A percentile compares a stretch with the other conserved stretches of the same genome.
phyloP scores from a whole-genome alignment of 257 asterid genomes.

The Fraxinus cuspidata region DNA sequence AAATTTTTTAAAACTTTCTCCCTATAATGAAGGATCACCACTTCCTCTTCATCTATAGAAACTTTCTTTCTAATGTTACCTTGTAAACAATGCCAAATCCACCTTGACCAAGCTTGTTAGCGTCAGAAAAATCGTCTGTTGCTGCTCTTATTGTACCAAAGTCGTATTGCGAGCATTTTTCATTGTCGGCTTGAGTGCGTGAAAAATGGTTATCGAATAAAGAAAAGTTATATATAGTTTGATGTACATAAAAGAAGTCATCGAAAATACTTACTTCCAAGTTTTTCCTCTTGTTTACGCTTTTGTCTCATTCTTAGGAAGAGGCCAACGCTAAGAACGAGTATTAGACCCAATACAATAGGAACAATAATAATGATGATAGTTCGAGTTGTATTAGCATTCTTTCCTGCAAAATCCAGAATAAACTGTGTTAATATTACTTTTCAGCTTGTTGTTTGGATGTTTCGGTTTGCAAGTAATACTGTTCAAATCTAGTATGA shows the following conservation, averaged over 20 bases:
- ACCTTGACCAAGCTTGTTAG: conserved; percentile 39
- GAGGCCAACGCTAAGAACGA: conserved; percentile 21
- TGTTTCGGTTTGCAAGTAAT: too few relatives aligned
- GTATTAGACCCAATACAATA: conserved; percentile 3
- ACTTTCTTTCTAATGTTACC: conserved; percentile 16
- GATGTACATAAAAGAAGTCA: background rate
- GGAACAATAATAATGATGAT: conserved; percentile 24
- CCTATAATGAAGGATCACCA: background rate
- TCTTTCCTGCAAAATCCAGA: conserved; percentile 33
- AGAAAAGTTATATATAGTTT: too few relatives aligned
- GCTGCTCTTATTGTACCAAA: conserved; percentile 34
- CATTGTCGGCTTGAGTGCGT: conserved; percentile 10
- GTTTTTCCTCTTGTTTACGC: background rate
- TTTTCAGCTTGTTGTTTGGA: too few relatives aligned
- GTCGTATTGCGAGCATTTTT: conserved; percentile 30
- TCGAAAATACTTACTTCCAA: conserved; percentile 1
- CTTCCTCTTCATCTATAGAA: background rate
- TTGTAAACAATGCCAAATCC: conserved; percentile 43
- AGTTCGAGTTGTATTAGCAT: conserved; percentile 11
- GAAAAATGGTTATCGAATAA: background rate
- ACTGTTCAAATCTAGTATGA: too few relatives aligned
- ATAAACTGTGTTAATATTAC: conserved; percentile 21
- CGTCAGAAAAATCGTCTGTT: conserved; percentile 29
- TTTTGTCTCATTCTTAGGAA: conserved; percentile 22
- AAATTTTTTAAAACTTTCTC: background rate